These are phyloP conservation scores for Galeopsis tetrahit DNA, from an alignment of 257 asterid genomes.

Conservation along the genomic window DNA sequence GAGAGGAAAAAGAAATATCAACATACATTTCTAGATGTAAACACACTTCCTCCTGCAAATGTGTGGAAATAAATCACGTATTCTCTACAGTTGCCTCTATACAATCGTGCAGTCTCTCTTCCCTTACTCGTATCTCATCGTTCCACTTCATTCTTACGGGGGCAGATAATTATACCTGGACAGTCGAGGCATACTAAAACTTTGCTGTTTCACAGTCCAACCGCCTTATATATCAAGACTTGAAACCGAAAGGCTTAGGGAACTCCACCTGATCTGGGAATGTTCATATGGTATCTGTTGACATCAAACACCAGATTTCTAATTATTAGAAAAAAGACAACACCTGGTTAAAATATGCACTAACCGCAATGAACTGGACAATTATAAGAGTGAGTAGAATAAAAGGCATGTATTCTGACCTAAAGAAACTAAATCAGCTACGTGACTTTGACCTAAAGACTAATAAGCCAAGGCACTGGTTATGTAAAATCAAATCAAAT, in stretches of 20 bases:
- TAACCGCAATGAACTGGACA: neutral
- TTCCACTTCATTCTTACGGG: conserved; percentile 16
- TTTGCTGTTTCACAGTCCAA: conserved; percentile 20
- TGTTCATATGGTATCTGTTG: neutral
- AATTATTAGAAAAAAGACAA: neutral
- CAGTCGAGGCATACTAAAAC: neutral
- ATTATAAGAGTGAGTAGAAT: neutral
- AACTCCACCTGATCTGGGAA: conserved; percentile 2
- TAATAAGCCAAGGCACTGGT: neutral
- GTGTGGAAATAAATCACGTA: conserved; percentile 16
- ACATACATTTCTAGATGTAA: conserved; percentile 23
- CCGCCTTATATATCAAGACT: conserved; percentile 32
- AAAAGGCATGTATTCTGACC: neutral
- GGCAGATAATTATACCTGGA: conserved; percentile 28
- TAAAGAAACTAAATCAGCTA: neutral
- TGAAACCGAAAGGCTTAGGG: conserved; percentile 8
- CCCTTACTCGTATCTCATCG: neutral
- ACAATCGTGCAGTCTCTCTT: conserved; percentile 20
- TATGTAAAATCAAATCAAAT: neutral
- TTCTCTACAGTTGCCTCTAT: conserved; percentile 39
- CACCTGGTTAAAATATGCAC: neutral
- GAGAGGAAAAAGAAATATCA: neutral
- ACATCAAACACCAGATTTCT: conserved; percentile 8
- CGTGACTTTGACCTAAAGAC: neutral
- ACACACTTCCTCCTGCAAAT: conserved; percentile 16